phyloP scores from a whole-genome alignment of 139 green algal genomes.

The Closterium sp. region DNA sequence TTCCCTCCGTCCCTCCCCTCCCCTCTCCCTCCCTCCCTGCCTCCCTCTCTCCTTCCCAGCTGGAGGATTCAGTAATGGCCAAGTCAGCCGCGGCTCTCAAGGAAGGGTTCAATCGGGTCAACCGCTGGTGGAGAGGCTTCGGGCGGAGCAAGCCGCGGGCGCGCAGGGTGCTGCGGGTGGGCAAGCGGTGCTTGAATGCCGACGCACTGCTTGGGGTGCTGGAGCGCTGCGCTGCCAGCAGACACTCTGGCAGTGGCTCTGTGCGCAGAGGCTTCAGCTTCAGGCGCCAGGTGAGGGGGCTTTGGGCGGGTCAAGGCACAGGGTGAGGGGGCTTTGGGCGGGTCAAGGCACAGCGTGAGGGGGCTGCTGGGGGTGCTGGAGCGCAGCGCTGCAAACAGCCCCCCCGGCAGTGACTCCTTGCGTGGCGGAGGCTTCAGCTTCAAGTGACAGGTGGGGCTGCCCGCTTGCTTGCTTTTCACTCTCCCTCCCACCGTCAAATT shows the following conservation, averaged over 20 bases:
- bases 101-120: neutral
- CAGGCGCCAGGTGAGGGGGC: neutral
- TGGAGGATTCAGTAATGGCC: neutral
- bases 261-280: neutral
- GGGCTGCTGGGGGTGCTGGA: no score
- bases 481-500: no score
- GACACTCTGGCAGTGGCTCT: neutral
- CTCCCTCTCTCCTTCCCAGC: no score
- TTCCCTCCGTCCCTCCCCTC: no score
- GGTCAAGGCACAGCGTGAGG: no score
- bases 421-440: no score
- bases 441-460: no score
- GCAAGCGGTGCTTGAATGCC: neutral
- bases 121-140: neutral
- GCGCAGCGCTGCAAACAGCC: no score
- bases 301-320: no score
- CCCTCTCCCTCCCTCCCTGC: neutral
- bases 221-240: neutral
- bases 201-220: neutral
- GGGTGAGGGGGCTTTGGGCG: no score
- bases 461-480: no score
- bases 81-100: neutral
- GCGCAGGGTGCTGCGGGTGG: neutral
- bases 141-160: neutral
- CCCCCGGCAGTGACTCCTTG: no score